phyloP scores from a whole-genome alignment of 805 yeast genomes.

The Kodamaea neixiangensis region DNA sequence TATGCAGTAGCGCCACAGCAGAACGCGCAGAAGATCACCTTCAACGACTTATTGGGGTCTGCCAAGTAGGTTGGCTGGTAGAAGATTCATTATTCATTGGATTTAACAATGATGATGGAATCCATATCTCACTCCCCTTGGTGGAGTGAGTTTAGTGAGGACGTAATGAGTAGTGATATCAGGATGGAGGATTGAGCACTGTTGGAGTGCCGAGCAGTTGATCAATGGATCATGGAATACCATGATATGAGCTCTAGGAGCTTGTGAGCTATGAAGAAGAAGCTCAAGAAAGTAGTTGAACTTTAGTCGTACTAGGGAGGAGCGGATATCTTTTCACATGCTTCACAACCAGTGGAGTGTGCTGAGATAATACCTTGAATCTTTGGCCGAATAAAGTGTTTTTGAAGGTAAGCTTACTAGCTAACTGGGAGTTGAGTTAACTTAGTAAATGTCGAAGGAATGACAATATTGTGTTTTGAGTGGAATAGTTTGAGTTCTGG shows the following conservation, averaged over 20 bases:
- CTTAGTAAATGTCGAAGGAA: background rate
- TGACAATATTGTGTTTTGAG: background rate
- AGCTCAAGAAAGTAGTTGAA: background rate
- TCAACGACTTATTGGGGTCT: conserved; percentile 40
- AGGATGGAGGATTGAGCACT: background rate
- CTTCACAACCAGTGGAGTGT: background rate
- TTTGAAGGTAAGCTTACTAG: background rate
- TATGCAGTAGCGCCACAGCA: conserved; percentile 5
- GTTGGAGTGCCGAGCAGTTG: too few relatives aligned
- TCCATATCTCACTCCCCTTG: background rate
- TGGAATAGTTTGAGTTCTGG: background rate
- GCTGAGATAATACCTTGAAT: background rate
- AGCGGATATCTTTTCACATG: background rate
- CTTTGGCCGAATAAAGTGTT: background rate
- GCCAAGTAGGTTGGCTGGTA: conserved; percentile 15
- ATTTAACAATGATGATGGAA: conserved; percentile 2
- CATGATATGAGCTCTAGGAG: background rate
- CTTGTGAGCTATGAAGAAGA: background rate
- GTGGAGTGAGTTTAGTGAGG: background rate
- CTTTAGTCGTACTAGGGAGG: background rate
- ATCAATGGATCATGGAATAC: too few relatives aligned
- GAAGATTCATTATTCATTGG: conserved; percentile 5
- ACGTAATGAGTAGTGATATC: background rate
- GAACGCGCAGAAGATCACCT: conserved; percentile 40
- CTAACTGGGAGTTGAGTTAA: background rate